Conservation (phyloP, 108 stramenopile genomes). For the Chaetoceros tenuissimus region DNA sequence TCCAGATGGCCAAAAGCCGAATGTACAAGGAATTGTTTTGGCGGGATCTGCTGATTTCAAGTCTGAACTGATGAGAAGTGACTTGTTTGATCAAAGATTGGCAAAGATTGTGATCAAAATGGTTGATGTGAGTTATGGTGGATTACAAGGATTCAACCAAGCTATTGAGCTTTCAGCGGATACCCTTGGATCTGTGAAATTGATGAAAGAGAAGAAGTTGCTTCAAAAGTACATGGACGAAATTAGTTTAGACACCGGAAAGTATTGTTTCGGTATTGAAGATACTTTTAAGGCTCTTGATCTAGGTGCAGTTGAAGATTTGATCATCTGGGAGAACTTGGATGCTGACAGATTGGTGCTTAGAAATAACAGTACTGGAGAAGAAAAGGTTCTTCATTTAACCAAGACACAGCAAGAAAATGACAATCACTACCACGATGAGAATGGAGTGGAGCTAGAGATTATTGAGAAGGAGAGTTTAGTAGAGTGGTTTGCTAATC, state of each 20-base stretch:
- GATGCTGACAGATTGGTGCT: constrained; percentile 75
- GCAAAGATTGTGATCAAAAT: constrained; percentile 93
- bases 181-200: constrained; percentile 92
- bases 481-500: constrained; percentile 98
- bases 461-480: constrained; percentile 80
- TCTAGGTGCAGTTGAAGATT: constrained; percentile 94
- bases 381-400: constrained; percentile 82
- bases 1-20: constrained; percentile 90
- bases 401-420: constrained; percentile 87
- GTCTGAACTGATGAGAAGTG: constrained; percentile 86
- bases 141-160: constrained; percentile 98
- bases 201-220: constrained; percentile 98
- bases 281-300: constrained; percentile 98
- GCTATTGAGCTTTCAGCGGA: constrained; percentile 96
- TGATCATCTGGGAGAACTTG: constrained; percentile 96
- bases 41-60: constrained; percentile 99
- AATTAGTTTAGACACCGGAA: constrained; percentile 96
- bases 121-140: constrained; percentile 97
- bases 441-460: constrained; percentile 91
- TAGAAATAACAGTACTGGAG: constrained; percentile 75
- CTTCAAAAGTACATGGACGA: constrained; percentile 98
- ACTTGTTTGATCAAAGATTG: constrained; percentile 93
- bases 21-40: constrained; percentile 93
- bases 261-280: constrained; percentile 98
- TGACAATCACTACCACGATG: constrained; percentile 82